Base-by-base conservation (phyloP, 108 stramenopile genomes). In the Conticribra weissflogii region DNA sequence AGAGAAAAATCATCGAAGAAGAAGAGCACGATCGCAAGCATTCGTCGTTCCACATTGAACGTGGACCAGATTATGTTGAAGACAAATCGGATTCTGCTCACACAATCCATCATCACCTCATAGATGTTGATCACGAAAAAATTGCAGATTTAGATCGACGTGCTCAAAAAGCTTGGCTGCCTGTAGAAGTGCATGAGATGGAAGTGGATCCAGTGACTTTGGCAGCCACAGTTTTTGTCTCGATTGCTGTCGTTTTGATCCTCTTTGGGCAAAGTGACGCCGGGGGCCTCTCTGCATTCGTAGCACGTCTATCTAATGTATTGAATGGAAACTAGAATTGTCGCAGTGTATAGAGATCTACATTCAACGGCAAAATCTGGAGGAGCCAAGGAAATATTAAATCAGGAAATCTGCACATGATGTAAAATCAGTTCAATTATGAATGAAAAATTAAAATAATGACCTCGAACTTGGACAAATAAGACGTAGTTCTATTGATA, bases 121-220 rank as follows among this genome's bases (percentile, higher is more conserved):
- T 74, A 24, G 51, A 44, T 45, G 58, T 66, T 16, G 73, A 74
- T 45, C 73, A 74, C 28, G 50, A 60, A n/a, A 74, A 74, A 31
- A 47, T 74, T 18, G 17, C 64, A 46, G 73, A 74, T 44, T 54
- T 74, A 28, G 65, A 48, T 36, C 60, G 65, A 34, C 64, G 55
- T 30, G 73, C 73, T 1, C 73, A 74, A 30, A 65, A 66, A 21
- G 73, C 73, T 2, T 74, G 73, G 73, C 50, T 32, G 50, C 73
- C 73, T 14, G 73, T 74, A 7, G 57, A 74, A 45, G 73, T 74
- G 17, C 64, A 74, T 45, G 73, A 74, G 46, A 53, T 74, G 25
- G 73, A 74, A 4, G 58, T 74, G 12, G 73, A 74, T 60, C 41
- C 64, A 32, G 57, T 74, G 22, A 55, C 73, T 19, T 49, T 34